Conservation (phyloP, 2,329 filamentous ascomycete species). For the Corinectria fuckeliana region DNA sequence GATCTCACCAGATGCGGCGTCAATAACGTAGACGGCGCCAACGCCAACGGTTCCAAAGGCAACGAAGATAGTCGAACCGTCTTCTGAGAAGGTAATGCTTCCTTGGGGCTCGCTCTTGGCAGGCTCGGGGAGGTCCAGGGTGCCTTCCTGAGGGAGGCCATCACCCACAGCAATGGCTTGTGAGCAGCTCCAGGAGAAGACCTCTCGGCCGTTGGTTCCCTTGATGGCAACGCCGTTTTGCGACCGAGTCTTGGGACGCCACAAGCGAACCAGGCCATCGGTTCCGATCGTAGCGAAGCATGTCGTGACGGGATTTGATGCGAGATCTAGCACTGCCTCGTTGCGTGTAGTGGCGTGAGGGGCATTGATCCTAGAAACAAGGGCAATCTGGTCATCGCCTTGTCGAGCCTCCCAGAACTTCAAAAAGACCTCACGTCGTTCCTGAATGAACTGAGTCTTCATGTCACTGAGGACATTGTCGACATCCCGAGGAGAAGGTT, state of each 20-base stretch:
- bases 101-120: conserved; percentile 57
- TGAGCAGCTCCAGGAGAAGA: conserved; percentile 78
- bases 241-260: conserved; percentile 76
- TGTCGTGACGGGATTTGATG: conserved; percentile 69
- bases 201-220: conserved; percentile 60
- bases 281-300: conserved; percentile 87
- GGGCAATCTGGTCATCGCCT: conserved; percentile 66
- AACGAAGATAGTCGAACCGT: conserved; percentile 82
- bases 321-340: conserved; percentile 73
- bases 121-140: conserved; percentile 38
- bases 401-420: conserved; percentile 85
- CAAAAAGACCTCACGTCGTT: conserved; percentile 75
- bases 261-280: conserved; percentile 79
- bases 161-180: conserved; percentile 63
- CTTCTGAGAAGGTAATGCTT: conserved; percentile 78
- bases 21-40: conserved; percentile 76
- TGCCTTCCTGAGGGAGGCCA: conserved; percentile 51
- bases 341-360: conserved; percentile 71
- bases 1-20: conserved; percentile 72
- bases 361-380: conserved; percentile 82
- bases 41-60: conserved; percentile 62
- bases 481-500: conserved; percentile 73
- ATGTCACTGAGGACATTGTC: conserved; percentile 49
- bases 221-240: conserved; percentile 72
- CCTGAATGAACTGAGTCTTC: conserved; percentile 54